Conservation (phyloP, 306 rosid species). For the Sindora glabra region DNA sequence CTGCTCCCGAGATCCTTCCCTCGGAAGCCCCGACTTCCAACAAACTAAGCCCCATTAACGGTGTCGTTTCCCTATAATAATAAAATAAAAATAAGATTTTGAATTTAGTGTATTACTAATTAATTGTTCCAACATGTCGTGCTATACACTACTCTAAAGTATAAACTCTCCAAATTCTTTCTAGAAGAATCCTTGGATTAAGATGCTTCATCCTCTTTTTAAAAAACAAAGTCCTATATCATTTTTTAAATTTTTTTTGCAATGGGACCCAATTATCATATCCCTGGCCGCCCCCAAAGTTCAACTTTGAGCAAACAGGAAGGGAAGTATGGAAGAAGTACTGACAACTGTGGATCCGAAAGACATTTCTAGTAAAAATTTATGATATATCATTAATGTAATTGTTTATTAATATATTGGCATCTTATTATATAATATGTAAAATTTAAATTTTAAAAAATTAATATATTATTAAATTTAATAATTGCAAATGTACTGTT, state of each 20-base stretch:
- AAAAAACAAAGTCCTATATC: background rate
- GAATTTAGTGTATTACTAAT: no score
- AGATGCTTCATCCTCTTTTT: background rate
- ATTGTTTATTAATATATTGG: no score
- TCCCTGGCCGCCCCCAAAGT: constrained; percentile 26
- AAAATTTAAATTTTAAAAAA: no score
- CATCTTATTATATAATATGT: no score
- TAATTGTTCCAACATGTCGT: constrained; percentile 15
- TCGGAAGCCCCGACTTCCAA: constrained; percentile 11
- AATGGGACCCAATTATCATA: constrained; percentile 1
- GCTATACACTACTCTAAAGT: constrained; percentile 23
- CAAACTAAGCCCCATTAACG: background rate
- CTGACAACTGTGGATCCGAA: constrained; percentile 27
- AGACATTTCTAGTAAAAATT: no score
- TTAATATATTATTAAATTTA: no score
- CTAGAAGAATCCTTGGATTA: background rate
- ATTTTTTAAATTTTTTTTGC: background rate
- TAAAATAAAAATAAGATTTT: no score
- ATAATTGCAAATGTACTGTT: no score
- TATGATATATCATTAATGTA: no score
- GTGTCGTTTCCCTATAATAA: no score
- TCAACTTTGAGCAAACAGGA: constrained; percentile 22
- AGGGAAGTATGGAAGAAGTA: constrained; percentile 10
- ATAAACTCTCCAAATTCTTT: background rate
- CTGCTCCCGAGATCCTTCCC: constrained; percentile 18